Base-by-base conservation (phyloP, 352 stramenopile species). In the Pythium dissimile region DNA sequence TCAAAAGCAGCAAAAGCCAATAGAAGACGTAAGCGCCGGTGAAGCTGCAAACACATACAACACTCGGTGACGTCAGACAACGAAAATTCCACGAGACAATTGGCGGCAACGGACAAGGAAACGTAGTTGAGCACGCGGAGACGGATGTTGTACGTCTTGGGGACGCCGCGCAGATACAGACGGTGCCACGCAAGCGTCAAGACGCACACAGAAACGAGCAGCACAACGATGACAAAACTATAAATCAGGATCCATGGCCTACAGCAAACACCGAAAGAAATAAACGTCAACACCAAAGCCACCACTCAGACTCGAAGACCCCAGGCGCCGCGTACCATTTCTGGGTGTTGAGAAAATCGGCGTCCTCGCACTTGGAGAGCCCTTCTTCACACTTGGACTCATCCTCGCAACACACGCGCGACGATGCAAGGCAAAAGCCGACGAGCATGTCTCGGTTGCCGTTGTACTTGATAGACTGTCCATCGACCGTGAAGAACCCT, bases 211-310 rank as follows among this genome's bases (percentile, higher is more conserved):
- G 80, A 93, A 20, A 95, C 81, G 45, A 93, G 76, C 16, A 95
- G 60, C 34, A 95, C 85, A 26, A 93, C 64, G 28, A 95, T 77
- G 27, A 95, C 83, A 37, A 95, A 93, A 42, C 59, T 71, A 67
- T 95, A 95, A 48, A 95, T 89, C 34, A 95, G 60, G 60, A 93
- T 93, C 85, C 85, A 95, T 12, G 85, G 85, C 84, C 69, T 84
- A 51, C n/a, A n/a, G n/a, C n/a, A n/a, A n/a, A n/a, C n/a, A n/a
- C 5, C 12, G 30, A 32, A 37, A 24, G 34, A 52, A n/a, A 46
- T 11, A n/a, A 51, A 52, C 13, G 56, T 12, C 12, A 49, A 20
- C 21, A 34, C 16, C 6, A 23, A 34, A 35, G 27, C 31, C 12
- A 12, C 23, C 12, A 32, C n/a, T 43, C 23, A 34, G n/a, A 26